Evolutionary conservation across 2,329 filamentous ascomycete genomes (phyloP).

Genomic region (Epichloe uncinata): DNA sequence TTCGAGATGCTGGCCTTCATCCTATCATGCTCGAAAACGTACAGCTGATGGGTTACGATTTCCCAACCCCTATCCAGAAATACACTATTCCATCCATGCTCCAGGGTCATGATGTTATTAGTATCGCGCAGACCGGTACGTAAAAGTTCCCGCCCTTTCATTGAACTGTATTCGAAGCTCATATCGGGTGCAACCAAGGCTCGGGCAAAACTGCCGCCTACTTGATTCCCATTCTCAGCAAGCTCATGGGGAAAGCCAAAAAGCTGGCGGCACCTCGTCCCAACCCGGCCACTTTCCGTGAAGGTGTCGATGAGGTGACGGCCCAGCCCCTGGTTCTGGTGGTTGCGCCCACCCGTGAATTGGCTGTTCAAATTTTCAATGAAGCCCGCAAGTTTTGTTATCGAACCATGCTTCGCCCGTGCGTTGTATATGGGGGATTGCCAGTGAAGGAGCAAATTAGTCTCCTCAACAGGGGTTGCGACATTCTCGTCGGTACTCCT

Average conservation of each 20-base stretch:
- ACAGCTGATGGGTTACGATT: conserved; percentile 52
- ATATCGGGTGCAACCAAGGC: conserved; percentile 35
- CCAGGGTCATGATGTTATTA: conserved; percentile 68
- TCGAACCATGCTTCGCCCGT: conserved; percentile 84
- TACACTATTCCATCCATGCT: conserved; percentile 73
- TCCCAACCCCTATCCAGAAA: conserved; percentile 76
- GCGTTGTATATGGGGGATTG: conserved; percentile 82
- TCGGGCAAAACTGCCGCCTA: conserved; percentile 96
- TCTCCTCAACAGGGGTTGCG: conserved; percentile 72
- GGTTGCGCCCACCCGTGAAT: conserved; percentile 74
- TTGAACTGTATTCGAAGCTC: background rate
- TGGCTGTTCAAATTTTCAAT: conserved; percentile 90
- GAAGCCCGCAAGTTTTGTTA: conserved; percentile 90
- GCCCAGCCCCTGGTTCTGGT: conserved; percentile 84
- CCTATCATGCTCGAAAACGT: conserved; percentile 73
- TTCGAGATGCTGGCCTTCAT: conserved; percentile 70
- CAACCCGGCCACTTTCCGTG: conserved; percentile 41
- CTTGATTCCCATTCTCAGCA: conserved; percentile 75
- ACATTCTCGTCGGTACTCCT: conserved; percentile 77
- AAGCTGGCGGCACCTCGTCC: conserved; percentile 71
- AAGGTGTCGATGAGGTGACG: conserved; percentile 36
- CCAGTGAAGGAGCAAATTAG: conserved; percentile 55
- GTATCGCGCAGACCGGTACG: conserved; percentile 83
- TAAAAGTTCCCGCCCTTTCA: conserved; percentile 5
- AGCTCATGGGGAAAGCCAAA: conserved; percentile 91